Percentiles rank a stretch among this genome's conserved stretches.
Conservation (phyloP, 1,139 yeast genomes). For the Taphrina flavorubra region DNA sequence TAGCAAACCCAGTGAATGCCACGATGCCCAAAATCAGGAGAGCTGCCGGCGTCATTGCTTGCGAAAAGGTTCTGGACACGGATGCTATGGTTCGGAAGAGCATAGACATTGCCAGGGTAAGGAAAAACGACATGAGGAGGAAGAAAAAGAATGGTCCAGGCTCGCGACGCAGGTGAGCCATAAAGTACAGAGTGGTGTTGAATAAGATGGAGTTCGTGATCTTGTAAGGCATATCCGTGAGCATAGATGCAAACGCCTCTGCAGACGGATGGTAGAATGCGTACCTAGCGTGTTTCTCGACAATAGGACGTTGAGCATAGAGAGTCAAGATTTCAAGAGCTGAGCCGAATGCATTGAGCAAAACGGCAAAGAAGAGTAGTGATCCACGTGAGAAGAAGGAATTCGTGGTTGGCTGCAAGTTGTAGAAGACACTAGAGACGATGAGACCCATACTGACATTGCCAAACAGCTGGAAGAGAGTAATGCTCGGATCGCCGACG, state of each 20-base stretch:
- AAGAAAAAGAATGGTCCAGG: constrained; percentile 56
- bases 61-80: constrained; percentile 62
- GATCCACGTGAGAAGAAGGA: constrained; percentile 64
- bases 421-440: constrained; percentile 75
- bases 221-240: constrained; percentile 53
- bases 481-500: constrained; percentile 69
- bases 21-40: constrained; percentile 64
- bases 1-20: constrained; percentile 74
- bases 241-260: constrained; percentile 54
- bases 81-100: constrained; percentile 76
- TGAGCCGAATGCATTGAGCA: constrained; percentile 55
- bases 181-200: constrained; percentile 54
- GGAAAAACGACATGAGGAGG: constrained; percentile 52
- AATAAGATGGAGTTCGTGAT: constrained; percentile 51
- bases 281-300: constrained; percentile 56
- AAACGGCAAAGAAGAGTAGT: constrained; percentile 54
- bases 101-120: constrained; percentile 70
- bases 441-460: constrained; percentile 76
- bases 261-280: constrained; percentile 58
- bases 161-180: constrained; percentile 53
- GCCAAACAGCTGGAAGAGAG: constrained; percentile 64
- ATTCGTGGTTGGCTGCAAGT: constrained; percentile 57
- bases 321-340: constrained; percentile 55
- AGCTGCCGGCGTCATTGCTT: constrained; percentile 78
- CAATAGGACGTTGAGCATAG: constrained; percentile 54